Evolutionary conservation across 352 stramenopile species (phyloP).

Genomic region (Globisporangium irregulare): DNA sequence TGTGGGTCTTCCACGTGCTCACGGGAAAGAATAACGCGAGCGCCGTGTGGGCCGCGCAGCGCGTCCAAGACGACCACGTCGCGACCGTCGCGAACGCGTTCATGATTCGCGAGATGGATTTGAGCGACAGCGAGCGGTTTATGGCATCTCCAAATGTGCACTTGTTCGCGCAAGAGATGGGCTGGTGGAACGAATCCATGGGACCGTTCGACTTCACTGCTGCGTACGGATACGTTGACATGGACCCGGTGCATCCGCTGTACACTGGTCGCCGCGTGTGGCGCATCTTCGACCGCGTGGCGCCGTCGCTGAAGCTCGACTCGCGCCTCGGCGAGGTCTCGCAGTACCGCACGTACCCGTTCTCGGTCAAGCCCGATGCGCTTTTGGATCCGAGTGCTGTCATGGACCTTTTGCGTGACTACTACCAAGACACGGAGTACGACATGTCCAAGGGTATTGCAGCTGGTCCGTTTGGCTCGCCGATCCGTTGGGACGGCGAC

Average conservation of each 20-base stretch:
- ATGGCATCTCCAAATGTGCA: conserved; percentile 88
- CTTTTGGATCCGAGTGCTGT: conserved; percentile 55
- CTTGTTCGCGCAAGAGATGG: conserved; percentile 77
- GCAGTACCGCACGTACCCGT: conserved; percentile 83
- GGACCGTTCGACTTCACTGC: conserved; percentile 52
- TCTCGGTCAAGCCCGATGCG: conserved; percentile 81
- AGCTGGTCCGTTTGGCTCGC: conserved; percentile 84
- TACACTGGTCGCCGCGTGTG: conserved; percentile 86
- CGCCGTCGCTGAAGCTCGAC: conserved; percentile 74
- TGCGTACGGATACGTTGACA: conserved; percentile 25
- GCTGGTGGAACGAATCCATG: conserved; percentile 70
- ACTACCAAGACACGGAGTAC: conserved; percentile 84
- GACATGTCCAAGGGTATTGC: conserved; percentile 68
- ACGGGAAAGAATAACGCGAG: conserved; percentile 82
- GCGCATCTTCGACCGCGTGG: conserved; percentile 81
- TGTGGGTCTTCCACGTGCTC: conserved; percentile 95
- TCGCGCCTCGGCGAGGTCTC: conserved; percentile 57
- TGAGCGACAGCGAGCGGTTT: conserved; percentile 77
- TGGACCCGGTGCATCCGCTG: conserved; percentile 54
- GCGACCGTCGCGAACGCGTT: conserved; percentile 92
- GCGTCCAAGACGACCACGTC: conserved; percentile 88
- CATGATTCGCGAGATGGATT: conserved; percentile 87
- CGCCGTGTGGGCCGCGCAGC: conserved; percentile 93
- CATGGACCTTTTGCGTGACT: conserved; percentile 74
- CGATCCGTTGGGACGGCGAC: conserved; percentile 69